phyloP scores from a whole-genome alignment of 2,329 filamentous ascomycete genomes.

The Fusarium praegraminearum region DNA sequence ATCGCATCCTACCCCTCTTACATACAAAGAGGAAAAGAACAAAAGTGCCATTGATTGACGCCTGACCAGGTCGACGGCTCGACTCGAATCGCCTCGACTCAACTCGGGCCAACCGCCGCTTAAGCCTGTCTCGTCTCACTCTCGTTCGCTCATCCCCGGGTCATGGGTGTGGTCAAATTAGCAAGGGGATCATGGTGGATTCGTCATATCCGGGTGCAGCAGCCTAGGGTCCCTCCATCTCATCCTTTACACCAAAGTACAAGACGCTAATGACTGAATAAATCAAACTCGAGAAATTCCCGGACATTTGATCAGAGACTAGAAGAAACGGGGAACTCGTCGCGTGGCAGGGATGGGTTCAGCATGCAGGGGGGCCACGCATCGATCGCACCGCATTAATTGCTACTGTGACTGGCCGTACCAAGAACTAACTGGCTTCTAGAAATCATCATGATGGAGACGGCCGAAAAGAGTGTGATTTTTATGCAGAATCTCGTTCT shows the following conservation, averaged over 20 bases:
- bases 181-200: slow-evolving; percentile 35
- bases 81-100: background rate
- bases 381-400: slow-evolving; percentile 37
- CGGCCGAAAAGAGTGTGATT: background rate
- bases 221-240: background rate
- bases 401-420: background rate
- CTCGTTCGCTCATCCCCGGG: slow-evolving; percentile 35
- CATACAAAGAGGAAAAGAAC: slow-evolving; percentile 4
- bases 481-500: slow-evolving; percentile 8
- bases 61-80: background rate
- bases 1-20: slow-evolving; percentile 30
- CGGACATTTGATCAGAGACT: slow-evolving; percentile 1
- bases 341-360: slow-evolving; percentile 32
- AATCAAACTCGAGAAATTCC: slow-evolving; percentile 32
- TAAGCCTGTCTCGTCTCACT: slow-evolving; percentile 27
- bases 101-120: slow-evolving; percentile 27
- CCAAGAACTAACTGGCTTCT: slow-evolving; percentile 11
- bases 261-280: slow-evolving; percentile 13
- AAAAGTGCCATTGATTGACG: slow-evolving; percentile 7
- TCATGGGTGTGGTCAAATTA: slow-evolving; percentile 32
- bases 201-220: slow-evolving; percentile 1
- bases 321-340: slow-evolving; percentile 8
- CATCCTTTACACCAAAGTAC: background rate
- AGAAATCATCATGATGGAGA: slow-evolving; percentile 15
- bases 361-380: slow-evolving; percentile 30